phyloP scores from a whole-genome alignment of 2,329 filamentous ascomycete genomes.

The Thielaviopsis punctulata region DNA sequence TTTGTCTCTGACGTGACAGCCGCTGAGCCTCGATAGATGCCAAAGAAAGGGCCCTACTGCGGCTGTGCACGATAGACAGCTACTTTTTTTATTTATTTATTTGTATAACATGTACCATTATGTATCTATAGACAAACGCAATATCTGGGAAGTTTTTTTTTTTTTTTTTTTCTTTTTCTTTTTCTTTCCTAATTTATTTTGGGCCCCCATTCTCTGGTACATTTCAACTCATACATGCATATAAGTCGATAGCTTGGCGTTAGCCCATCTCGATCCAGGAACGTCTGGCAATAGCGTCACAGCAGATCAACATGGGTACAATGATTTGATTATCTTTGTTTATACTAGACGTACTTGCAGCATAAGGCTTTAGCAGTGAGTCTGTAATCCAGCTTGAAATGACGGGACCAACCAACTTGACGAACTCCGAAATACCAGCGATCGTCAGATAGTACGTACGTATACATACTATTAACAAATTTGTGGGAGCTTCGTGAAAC shows the following conservation, averaged over 20 bases:
- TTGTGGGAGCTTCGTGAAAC: not conserved
- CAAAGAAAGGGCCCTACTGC: not conserved
- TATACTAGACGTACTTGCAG: not conserved
- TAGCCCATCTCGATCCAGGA: not conserved
- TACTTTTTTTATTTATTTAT: too few species aligned
- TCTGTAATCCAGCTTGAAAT: not conserved
- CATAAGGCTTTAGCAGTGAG: not conserved
- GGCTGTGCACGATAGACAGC: not conserved
- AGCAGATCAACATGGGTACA: not conserved
- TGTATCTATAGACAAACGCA: not conserved
- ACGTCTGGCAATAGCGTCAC: not conserved
- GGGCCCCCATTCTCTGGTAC: not conserved
- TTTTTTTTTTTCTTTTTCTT: not conserved
- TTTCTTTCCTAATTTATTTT: not conserved
- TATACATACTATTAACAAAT: not conserved
- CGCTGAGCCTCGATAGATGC: not conserved
- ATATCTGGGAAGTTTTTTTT: not conserved
- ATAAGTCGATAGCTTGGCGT: not conserved
- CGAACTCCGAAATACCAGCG: not conserved
- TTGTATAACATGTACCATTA: conserved; percentile 3
- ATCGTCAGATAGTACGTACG: not conserved
- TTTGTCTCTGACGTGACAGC: not conserved
- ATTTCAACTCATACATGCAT: not conserved
- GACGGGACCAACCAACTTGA: too few species aligned
- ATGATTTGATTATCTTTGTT: not conserved